A percentile compares a stretch with the other conserved stretches of the same genome.
phyloP scores from a whole-genome alignment of 164 flowering plant species.

The Vitis rupestris region DNA sequence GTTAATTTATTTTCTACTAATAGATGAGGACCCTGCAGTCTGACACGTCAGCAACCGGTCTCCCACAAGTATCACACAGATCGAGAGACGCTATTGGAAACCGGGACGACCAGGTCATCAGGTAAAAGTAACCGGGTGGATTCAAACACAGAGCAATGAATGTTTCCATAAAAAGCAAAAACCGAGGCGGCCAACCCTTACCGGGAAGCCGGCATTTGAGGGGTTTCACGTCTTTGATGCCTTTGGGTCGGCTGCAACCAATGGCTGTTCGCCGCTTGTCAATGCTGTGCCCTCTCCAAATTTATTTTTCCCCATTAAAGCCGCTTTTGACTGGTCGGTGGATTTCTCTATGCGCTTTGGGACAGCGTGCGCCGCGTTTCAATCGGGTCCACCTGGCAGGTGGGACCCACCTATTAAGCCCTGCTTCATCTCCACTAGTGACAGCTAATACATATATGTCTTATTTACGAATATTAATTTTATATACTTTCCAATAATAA shows the following conservation, averaged over 20 bases:
- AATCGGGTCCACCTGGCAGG: too few relatives aligned
- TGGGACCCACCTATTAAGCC: too few relatives aligned
- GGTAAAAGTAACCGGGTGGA: constrained; percentile 2
- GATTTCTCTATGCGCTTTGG: neutral
- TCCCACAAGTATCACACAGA: neutral
- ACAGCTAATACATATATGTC: too few relatives aligned
- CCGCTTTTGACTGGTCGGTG: neutral
- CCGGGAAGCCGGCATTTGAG: neutral
- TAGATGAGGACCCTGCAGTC: too few relatives aligned
- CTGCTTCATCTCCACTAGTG: too few relatives aligned
- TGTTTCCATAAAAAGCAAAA: neutral
- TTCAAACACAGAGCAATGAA: too few relatives aligned
- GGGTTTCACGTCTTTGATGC: neutral
- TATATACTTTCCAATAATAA: too few relatives aligned
- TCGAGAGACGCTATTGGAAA: neutral
- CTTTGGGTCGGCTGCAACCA: neutral
- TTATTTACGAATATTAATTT: too few relatives aligned
- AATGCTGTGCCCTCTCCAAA: neutral
- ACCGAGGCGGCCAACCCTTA: neutral
- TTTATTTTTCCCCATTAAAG: neutral
- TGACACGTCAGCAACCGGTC: neutral
- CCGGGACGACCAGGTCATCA: neutral
- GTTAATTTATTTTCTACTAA: too few relatives aligned
- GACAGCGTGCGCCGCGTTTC: too few relatives aligned
- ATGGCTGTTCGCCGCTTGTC: neutral